Evolutionary conservation across 768 basidiomycete species (phyloP), one percentile per base, ranked within the genome.

Genomic region (Tephrocybe rancida): DNA sequence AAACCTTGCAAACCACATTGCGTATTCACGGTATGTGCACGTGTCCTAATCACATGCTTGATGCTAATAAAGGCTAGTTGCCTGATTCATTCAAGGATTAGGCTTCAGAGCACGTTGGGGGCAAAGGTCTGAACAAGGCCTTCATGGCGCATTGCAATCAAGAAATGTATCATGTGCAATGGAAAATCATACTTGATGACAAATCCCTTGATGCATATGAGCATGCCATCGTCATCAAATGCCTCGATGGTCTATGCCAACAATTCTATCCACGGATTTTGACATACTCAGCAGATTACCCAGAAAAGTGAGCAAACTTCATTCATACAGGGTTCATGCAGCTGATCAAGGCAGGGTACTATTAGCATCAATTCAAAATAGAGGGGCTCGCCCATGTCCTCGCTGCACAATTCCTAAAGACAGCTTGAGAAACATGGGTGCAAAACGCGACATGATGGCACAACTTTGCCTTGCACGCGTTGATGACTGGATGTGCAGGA

Each of bases 301-400:
- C 72, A 5, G 75, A 77, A 48, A 74, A 74, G 75, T 77, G 13
- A 7, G 30, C 7, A 6, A 32, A 13, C 30, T 32, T 6, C 30
- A 32, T 32, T 6, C 30, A 32, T 32, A 13, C 30, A n/a, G n/a
- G n/a, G n/a, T n/a, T n/a, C 9, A 13, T 6, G 7, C 4, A n/a
- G 19, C n/a, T 24, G n/a, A n/a, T n/a, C n/a, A n/a, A n/a, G n/a
- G 13, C 6, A 32, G 30, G 13, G 30, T 32, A 32, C 13, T 32
- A 13, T 32, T 13, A 32, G 6, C 30, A 19, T 32, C 68, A 51
- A 63, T 68, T 10, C 58, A 16, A 78, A 73, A 0, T 10, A 54
- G n/a, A n/a, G n/a, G n/a, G 0, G 77, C 63, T 39, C 72, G 68
- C 0, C n/a, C n/a, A n/a, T 76, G 75, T 42, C 72, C 72, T 9